These are phyloP conservation scores for Suzukiozyma palmioleophila DNA, from an alignment of 1,139 yeast species.

Conservation along the genomic window DNA sequence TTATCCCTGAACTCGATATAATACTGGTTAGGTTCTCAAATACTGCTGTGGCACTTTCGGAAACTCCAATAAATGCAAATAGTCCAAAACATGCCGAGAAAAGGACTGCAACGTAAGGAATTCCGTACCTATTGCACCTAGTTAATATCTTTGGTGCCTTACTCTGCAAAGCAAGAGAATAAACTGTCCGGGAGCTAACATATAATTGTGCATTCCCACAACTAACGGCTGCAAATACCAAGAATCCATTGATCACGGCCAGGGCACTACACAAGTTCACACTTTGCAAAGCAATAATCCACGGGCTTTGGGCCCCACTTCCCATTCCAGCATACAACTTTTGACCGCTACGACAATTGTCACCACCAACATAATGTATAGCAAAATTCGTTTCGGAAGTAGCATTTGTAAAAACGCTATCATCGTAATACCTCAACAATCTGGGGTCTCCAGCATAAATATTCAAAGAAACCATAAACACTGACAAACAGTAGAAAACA, in stretches of 20 bases:
- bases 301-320: slow-evolving; percentile 68
- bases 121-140: slow-evolving; percentile 59
- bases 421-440: slow-evolving; percentile 41
- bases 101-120: slow-evolving; percentile 68
- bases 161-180: slow-evolving; percentile 67
- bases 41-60: slow-evolving; percentile 56
- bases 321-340: slow-evolving; percentile 45
- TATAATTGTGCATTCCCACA: slow-evolving; percentile 77
- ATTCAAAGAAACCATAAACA: slow-evolving; percentile 69
- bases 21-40: slow-evolving; percentile 62
- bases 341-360: slow-evolving; percentile 29
- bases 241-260: slow-evolving; percentile 58
- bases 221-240: slow-evolving; percentile 70
- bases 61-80: slow-evolving; percentile 56
- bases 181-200: slow-evolving; percentile 74
- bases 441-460: slow-evolving; percentile 76
- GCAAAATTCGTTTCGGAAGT: slow-evolving; percentile 22
- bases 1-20: slow-evolving; percentile 65
- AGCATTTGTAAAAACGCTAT: not conserved
- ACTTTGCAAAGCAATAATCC: slow-evolving; percentile 74
- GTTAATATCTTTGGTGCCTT: slow-evolving; percentile 63
- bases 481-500: slow-evolving; percentile 62
- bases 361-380: slow-evolving; percentile 37
- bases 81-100: slow-evolving; percentile 59
- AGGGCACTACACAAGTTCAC: slow-evolving; percentile 63